Conservation (phyloP, 306 rosid species). For the Casuarina glauca region DNA sequence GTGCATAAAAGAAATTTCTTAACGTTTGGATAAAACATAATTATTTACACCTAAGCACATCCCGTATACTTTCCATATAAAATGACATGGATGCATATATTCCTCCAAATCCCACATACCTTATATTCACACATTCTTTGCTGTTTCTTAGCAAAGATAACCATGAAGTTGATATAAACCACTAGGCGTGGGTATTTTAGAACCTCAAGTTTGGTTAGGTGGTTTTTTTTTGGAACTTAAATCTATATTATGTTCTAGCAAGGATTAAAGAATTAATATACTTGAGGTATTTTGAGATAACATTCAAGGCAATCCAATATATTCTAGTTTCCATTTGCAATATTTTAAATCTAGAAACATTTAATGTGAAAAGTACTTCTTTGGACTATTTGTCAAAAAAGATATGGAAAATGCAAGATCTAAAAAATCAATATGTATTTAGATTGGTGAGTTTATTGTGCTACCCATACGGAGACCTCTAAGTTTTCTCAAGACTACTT, state of each 20-base stretch:
- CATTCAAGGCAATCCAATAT: background rate
- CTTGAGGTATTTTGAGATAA: background rate
- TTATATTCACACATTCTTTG: background rate
- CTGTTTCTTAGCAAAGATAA: background rate
- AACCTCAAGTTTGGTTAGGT: background rate
- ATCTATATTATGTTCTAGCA: background rate
- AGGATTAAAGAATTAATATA: background rate
- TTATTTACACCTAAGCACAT: too few species aligned
- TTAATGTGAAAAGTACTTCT: background rate
- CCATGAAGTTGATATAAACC: background rate
- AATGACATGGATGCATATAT: too few species aligned
- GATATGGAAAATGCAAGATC: background rate
- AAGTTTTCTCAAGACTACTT: background rate
- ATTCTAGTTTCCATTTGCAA: background rate
- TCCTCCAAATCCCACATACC: too few species aligned
- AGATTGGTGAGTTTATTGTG: background rate
- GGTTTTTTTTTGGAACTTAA: background rate
- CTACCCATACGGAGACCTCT: background rate
- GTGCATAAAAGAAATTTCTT: background rate
- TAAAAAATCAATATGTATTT: background rate
- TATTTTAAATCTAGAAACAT: background rate
- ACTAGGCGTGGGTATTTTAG: background rate
- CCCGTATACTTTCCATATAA: background rate
- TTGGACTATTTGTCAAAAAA: background rate
- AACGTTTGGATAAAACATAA: background rate